phyloP scores from a whole-genome alignment of 768 basidiomycete genomes.

The Guyanaporus albipodus region DNA sequence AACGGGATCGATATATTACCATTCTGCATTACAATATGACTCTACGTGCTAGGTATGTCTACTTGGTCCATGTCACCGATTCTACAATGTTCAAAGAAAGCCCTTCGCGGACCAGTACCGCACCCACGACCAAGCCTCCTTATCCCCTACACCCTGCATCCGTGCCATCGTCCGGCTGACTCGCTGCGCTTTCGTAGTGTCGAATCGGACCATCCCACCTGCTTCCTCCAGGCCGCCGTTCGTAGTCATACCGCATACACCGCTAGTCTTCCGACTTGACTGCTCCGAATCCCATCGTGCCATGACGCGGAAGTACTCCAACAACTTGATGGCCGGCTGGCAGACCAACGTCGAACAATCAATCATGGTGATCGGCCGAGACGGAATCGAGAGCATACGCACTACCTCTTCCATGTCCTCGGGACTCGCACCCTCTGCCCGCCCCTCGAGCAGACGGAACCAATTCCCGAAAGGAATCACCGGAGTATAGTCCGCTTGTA shows the following conservation, averaged over 20 bases:
- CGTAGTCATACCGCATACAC: too few species aligned
- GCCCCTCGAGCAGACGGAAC: slow-evolving; percentile 27
- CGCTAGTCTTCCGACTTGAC: neutral
- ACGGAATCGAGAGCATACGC: neutral
- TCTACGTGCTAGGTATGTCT: too few species aligned
- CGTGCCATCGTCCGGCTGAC: slow-evolving; percentile 1
- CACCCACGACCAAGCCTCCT: slow-evolving; percentile 4
- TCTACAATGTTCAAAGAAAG: neutral
- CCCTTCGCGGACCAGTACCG: neutral
- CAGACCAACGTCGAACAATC: too few species aligned
- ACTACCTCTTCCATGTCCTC: slow-evolving; percentile 5
- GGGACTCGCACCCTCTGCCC: slow-evolving; percentile 13
- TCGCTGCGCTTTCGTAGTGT: neutral
- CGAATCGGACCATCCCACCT: neutral
- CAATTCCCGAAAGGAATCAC: slow-evolving; percentile 29
- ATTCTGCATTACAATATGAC: too few species aligned
- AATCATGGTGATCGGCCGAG: too few species aligned
- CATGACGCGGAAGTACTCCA: slow-evolving; percentile 26
- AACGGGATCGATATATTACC: too few species aligned
- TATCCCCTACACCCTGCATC: neutral
- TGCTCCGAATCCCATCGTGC: neutral
- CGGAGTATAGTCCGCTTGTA: slow-evolving; percentile 10
- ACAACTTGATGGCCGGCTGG: slow-evolving; percentile 32
- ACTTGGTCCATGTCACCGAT: too few species aligned
- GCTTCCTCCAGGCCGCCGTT: too few species aligned